Percentiles rank a stretch among this genome's conserved stretches.
These are phyloP conservation scores for Ophiostoma australiae DNA, from an alignment of 2,329 filamentous ascomycete species.

Conservation along the genomic window DNA sequence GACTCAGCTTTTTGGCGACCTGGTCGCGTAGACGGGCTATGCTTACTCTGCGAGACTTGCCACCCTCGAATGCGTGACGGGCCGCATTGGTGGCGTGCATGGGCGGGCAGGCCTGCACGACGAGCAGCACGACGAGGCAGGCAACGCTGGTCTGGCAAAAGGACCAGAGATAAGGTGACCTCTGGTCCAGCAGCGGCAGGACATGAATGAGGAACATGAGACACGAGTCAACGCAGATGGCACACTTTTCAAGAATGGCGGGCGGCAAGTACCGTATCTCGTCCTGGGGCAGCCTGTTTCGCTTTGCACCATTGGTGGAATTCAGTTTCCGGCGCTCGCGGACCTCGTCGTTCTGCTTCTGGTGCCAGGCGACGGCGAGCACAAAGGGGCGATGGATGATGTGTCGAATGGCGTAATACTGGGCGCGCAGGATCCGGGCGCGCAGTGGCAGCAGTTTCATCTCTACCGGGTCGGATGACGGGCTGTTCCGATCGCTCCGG, in stretches of 20 bases:
- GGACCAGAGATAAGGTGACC: conserved; percentile 39
- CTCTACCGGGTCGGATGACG: not conserved
- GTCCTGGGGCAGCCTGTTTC: not conserved
- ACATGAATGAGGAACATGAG: conserved; percentile 36
- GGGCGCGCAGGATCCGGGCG: conserved; percentile 62
- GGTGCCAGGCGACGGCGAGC: conserved; percentile 30
- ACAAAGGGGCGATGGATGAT: conserved; percentile 63
- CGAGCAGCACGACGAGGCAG: conserved; percentile 34
- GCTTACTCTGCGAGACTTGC: conserved; percentile 16
- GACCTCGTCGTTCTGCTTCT: conserved; percentile 12
- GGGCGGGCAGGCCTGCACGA: conserved; percentile 33
- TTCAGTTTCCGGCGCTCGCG: not conserved
- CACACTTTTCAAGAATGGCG: conserved; percentile 34
- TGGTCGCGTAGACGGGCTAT: conserved; percentile 32
- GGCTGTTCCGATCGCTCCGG: not conserved
- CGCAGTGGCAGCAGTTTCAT: conserved; percentile 44
- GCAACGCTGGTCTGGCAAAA: conserved; percentile 37
- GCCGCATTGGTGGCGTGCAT: conserved; percentile 22
- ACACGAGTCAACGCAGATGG: conserved; percentile 37
- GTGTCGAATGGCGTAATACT: conserved; percentile 67
- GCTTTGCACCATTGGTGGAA: no score
- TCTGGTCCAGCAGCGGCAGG: conserved; percentile 35
- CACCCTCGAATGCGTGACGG: not conserved
- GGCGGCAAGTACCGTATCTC: not conserved
- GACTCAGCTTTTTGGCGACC: conserved; percentile 32